Base-by-base conservation (phyloP, 768 basidiomycete species). In the Clavulina sp. region DNA sequence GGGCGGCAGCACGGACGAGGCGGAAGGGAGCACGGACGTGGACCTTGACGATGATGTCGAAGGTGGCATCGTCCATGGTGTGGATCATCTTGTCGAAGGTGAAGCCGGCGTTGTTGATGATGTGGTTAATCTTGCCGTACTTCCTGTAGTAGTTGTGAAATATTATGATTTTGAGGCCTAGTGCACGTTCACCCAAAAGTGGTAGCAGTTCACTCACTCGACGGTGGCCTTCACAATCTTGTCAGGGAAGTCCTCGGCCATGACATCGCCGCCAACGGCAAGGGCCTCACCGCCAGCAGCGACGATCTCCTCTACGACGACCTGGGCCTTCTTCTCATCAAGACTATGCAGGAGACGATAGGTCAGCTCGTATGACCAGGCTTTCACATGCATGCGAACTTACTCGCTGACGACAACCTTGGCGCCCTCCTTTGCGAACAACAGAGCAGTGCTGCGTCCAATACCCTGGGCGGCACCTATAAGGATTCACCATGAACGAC, bases 61-160 rank as follows among this genome's bases (percentile, higher is more conserved):
- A 89, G 1, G 77, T 73, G 41, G 86, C 82, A 65, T 89, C 86
- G 2, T 81, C 78, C 54, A 80, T 85, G 4, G 83, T 85, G 66
- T 86, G 85, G 34, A 87, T 69, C 86, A 89, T 89, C 64, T 80
- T 81, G 72, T 86, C 82, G 58, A 73, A 84, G 4, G 82, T 84
- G 68, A 84, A 84, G 46, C 78, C 80, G 44, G 80, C 79, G 56
- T 88, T 88, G 66, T 87, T 87, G 30, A 88, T 71, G 50, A 88
- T 83, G 62, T 88, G 84, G 64, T 89, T 85, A 48, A 89, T 78
- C 61, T 84, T 82, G 24, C 84, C 85, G 57, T 78, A 88, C 56
- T 79, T 77, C 54, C 81, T 85, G 60, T 29, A 36, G 16, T 18
- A 16, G n/a, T 24, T 30, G 48, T 9, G 9, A 21, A 16, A 47